A percentile compares a stretch with the other conserved stretches of the same genome.
Conservation (phyloP, 2,329 filamentous ascomycete genomes). For the Venturia nashicola region DNA sequence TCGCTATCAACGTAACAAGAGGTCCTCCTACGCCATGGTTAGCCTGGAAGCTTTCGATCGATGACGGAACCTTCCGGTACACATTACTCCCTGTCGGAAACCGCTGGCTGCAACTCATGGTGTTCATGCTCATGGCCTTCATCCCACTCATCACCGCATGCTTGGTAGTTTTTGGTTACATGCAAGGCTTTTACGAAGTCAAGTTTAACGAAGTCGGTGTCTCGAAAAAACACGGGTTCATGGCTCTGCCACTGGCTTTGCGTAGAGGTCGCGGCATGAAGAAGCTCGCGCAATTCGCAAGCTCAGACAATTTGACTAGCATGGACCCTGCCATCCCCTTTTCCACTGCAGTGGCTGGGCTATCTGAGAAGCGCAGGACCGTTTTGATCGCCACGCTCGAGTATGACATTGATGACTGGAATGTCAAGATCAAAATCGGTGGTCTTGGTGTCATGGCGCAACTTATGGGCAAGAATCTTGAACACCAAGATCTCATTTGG, state of each 20-base stretch:
- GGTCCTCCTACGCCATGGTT: slow-evolving; percentile 42
- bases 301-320: slow-evolving; percentile 1
- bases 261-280: slow-evolving; percentile 13
- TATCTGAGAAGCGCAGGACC: slow-evolving; percentile 29
- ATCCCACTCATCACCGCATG: slow-evolving; percentile 40
- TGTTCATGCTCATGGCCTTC: slow-evolving; percentile 42
- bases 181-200: slow-evolving; percentile 49
- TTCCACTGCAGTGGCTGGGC: slow-evolving; percentile 14
- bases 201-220: slow-evolving; percentile 50
- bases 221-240: slow-evolving; percentile 21
- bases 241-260: slow-evolving; percentile 10
- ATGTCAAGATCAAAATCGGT: slow-evolving; percentile 59
- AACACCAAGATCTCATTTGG: slow-evolving; percentile 52
- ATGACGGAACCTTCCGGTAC: slow-evolving; percentile 43
- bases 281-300: not conserved
- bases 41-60: slow-evolving; percentile 41
- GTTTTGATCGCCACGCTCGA: slow-evolving; percentile 59
- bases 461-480: slow-evolving; percentile 53
- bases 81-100: slow-evolving; percentile 41
- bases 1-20: slow-evolving; percentile 47
- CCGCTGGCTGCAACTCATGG: slow-evolving; percentile 38
- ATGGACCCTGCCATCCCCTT: not conserved
- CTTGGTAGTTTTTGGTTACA: slow-evolving; percentile 42
- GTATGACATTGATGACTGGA: slow-evolving; percentile 60
- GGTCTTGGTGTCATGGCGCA: slow-evolving; percentile 60